These are phyloP conservation scores for Candida hispaniensis DNA, from an alignment of 805 yeast species.

Conservation along the genomic window DNA sequence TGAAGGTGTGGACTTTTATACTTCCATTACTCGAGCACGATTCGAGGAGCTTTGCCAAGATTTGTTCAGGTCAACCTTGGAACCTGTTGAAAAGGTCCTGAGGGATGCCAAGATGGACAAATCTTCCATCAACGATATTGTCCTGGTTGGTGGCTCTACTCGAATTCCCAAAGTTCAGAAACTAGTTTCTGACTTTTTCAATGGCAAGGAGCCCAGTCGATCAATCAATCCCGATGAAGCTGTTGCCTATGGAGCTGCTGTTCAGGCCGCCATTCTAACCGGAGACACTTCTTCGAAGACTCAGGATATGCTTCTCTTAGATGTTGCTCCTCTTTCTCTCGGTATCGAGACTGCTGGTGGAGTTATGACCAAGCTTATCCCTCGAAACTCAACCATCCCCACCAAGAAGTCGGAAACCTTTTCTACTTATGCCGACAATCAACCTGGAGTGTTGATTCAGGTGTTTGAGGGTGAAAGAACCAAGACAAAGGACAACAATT, in stretches of 20 bases:
- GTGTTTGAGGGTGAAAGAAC: constrained; percentile 98
- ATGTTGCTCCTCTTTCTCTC: constrained; percentile 93
- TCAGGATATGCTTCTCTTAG: constrained; percentile 83
- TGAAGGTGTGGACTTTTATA: constrained; percentile 92
- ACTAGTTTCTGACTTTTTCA: constrained; percentile 87
- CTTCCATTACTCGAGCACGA: constrained; percentile 51
- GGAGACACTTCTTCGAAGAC: constrained; percentile 94
- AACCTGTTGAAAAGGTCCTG: constrained; percentile 88
- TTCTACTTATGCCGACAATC: constrained; percentile 96
- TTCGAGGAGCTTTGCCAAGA: constrained; percentile 69
- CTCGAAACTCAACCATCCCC: constrained; percentile 97
- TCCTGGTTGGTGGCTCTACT: constrained; percentile 92
- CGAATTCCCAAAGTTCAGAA: constrained; percentile 95
- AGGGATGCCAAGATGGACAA: constrained; percentile 81
- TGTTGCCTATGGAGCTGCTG: constrained; percentile 98
- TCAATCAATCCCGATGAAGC: constrained; percentile 97
- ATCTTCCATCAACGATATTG: constrained; percentile 78
- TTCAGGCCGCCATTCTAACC: constrained; percentile 89
- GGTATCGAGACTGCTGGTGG: constrained; percentile 99
- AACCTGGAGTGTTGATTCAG: constrained; percentile 96
- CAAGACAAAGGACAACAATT: constrained; percentile 88
- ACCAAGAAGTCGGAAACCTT: constrained; percentile 94
- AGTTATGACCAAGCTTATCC: constrained; percentile 95
- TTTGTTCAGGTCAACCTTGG: constrained; percentile 80
- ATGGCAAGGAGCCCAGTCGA: constrained; percentile 92